Conservation (phyloP, 192 early-diverging fungal genomes). For the Globomyces pollinis-pini region DNA sequence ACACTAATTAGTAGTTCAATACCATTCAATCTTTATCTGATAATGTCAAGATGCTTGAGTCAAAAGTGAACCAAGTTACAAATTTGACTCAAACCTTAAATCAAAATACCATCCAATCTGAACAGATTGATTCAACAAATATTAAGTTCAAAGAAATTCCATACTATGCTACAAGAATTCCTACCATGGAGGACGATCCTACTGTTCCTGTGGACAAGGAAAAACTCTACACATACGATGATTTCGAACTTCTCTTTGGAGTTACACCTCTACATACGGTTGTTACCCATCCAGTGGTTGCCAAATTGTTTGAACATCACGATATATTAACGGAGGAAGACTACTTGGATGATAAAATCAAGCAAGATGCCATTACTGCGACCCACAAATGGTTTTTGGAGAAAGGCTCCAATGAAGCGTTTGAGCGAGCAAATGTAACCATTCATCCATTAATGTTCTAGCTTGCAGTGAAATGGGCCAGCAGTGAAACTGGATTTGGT, state of each 20-base stretch:
- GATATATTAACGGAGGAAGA: constrained; percentile 7
- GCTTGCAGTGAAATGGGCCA: not conserved
- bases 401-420: not conserved
- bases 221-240: not conserved
- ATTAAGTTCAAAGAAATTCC: too few relatives aligned
- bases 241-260: not conserved
- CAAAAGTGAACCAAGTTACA: too few relatives aligned
- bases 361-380: not conserved
- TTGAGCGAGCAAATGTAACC: not conserved
- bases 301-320: not conserved
- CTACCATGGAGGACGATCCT: not conserved
- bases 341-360: not conserved
- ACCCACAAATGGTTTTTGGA: too few relatives aligned
- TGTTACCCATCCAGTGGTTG: not conserved
- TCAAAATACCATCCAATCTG: too few relatives aligned
- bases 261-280: not conserved
- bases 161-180: not conserved
- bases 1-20: too few relatives aligned
- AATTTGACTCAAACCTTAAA: too few relatives aligned
- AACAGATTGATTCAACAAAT: too few relatives aligned
- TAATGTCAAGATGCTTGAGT: too few relatives aligned
- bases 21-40: too few relatives aligned
- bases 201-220: not conserved
- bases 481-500: constrained; percentile 3
- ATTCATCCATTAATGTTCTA: too few relatives aligned